These are phyloP conservation scores for Cystobasidium tubakii DNA, from an alignment of 768 basidiomycete genomes.

Conservation along the genomic window DNA sequence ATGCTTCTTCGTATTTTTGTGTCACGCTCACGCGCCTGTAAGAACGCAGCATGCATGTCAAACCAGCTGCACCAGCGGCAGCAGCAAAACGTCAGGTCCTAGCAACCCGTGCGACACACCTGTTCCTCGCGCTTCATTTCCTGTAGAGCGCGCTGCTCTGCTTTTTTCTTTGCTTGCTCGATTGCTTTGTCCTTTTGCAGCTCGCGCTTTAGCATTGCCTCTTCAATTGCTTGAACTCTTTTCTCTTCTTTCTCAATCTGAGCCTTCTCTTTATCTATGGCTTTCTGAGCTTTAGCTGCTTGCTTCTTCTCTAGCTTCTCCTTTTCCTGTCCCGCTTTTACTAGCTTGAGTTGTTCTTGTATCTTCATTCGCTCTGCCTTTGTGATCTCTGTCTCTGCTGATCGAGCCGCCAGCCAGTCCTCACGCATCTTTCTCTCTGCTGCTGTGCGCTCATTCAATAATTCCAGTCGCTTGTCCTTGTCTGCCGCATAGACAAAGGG, in stretches of 20 bases:
- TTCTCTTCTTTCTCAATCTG: slow-evolving; percentile 26
- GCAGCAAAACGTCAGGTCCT: background rate
- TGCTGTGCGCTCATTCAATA: background rate
- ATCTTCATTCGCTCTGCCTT: background rate
- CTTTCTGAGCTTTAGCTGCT: background rate
- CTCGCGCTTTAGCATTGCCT: background rate
- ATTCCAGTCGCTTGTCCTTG: slow-evolving; percentile 11
- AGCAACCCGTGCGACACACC: background rate
- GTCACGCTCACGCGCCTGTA: background rate
- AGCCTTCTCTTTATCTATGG: slow-evolving; percentile 10
- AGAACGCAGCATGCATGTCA: background rate
- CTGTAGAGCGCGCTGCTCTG: slow-evolving; percentile 20
- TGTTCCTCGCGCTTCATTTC: slow-evolving; percentile 6
- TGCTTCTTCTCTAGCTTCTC: slow-evolving; percentile 14
- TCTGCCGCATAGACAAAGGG: background rate
- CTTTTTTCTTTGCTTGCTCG: slow-evolving; percentile 24
- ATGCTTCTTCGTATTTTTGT: background rate
- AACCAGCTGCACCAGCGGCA: background rate
- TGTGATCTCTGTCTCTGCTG: background rate
- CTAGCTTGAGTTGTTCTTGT: background rate
- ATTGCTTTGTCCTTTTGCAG: slow-evolving; percentile 15
- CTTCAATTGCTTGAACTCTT: slow-evolving; percentile 11
- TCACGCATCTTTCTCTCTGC: background rate
- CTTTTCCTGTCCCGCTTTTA: background rate
- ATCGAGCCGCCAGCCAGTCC: background rate